These are phyloP conservation scores for Penicillium sp. DNA, from an alignment of 2,329 filamentous ascomycete genomes.

Conservation along the genomic window DNA sequence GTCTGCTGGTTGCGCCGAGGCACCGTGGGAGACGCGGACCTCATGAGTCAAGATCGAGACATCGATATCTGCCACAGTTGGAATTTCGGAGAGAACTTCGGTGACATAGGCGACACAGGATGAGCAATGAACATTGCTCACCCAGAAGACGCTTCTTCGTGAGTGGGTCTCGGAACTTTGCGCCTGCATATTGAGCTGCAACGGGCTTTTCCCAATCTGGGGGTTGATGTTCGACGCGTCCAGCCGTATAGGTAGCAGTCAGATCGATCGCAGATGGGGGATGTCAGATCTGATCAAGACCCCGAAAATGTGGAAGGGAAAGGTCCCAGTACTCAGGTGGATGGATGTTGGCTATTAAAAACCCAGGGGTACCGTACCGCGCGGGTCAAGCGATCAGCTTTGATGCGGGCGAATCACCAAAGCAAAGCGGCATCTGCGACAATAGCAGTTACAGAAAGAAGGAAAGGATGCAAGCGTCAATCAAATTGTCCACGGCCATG, in stretches of 20 bases:
- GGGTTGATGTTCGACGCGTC: background rate
- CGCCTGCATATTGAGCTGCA: constrained; percentile 17
- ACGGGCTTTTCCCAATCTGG: constrained; percentile 9
- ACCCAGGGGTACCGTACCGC: constrained; percentile 3
- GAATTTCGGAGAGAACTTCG: constrained; percentile 45
- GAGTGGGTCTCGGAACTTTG: background rate
- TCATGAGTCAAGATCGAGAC: constrained; percentile 51
- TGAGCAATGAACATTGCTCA: constrained; percentile 54
- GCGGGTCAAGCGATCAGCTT: constrained; percentile 12
- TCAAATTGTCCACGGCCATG: background rate
- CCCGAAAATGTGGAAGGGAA: background rate
- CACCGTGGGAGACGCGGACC: constrained; percentile 46
- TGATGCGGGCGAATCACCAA: constrained; percentile 12
- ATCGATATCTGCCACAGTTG: constrained; percentile 41
- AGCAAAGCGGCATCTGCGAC: constrained; percentile 8
- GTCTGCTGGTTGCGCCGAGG: constrained; percentile 33
- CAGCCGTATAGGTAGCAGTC: background rate
- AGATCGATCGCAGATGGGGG: background rate
- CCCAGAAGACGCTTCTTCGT: constrained; percentile 43
- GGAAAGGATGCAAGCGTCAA: background rate
- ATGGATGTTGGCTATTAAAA: constrained; percentile 1
- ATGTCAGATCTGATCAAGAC: background rate
- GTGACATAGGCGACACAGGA: constrained; percentile 53
- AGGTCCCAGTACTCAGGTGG: background rate
- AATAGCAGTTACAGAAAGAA: constrained; percentile 8